Percentiles rank a stretch among this genome's conserved stretches.
These are phyloP conservation scores for Penicillium waksmanii DNA, from an alignment of 495 filamentous ascomycete species.

Conservation along the genomic window DNA sequence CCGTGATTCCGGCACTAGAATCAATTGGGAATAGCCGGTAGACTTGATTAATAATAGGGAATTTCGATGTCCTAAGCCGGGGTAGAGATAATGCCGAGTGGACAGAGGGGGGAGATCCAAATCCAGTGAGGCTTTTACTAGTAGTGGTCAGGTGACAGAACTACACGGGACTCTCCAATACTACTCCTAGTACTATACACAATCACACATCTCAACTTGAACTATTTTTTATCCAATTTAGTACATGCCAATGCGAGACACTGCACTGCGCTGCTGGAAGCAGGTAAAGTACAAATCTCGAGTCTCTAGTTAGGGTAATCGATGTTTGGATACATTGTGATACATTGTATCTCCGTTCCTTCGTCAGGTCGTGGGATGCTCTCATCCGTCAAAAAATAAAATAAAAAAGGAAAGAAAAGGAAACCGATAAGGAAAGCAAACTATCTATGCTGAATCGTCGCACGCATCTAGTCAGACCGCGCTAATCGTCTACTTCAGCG, in stretches of 20 bases:
- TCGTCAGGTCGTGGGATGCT: constrained; percentile 23
- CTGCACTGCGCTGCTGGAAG: no score
- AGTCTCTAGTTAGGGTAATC: not conserved
- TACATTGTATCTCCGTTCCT: constrained; percentile 16
- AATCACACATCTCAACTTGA: no score
- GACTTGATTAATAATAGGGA: constrained; percentile 1
- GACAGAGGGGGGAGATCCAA: no score
- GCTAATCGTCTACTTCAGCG: constrained; percentile 44
- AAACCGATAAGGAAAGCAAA: not conserved
- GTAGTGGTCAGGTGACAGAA: no score
- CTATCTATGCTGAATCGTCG: not conserved
- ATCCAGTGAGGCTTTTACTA: no score
- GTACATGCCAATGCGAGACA: not conserved
- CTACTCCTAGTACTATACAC: no score
- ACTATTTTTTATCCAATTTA: no score
- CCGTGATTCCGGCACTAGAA: not conserved
- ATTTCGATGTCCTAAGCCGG: not conserved
- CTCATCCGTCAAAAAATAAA: constrained; percentile 8
- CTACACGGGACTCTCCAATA: no score
- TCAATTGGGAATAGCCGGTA: not conserved
- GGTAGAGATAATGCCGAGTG: no score
- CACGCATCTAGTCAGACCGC: no score
- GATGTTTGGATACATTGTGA: no score
- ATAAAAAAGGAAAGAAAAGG: not conserved
- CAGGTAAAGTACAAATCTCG: not conserved